A percentile compares a stretch with the other conserved stretches of the same genome.
phyloP scores from a whole-genome alignment of 2,329 filamentous ascomycete genomes.

The Cladophialophora immunda region DNA sequence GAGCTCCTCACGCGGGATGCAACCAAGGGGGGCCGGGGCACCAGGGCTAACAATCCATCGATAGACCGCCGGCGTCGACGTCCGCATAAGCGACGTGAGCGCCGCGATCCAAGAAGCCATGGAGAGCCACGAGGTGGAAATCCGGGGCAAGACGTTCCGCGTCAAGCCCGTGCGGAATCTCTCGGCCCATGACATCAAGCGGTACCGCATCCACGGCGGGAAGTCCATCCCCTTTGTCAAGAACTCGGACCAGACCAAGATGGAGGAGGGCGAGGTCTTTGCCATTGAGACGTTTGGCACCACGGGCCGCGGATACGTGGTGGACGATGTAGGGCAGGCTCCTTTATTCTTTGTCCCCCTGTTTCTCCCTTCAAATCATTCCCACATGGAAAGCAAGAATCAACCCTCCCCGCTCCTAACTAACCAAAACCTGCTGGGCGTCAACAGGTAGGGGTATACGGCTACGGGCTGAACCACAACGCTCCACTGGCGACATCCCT shows the following conservation, averaged over 20 bases:
- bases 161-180: constrained; percentile 65
- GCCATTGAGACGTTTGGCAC: constrained; percentile 68
- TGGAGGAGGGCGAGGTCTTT: constrained; percentile 68
- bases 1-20: background rate
- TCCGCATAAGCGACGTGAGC: constrained; percentile 63
- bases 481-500: constrained; percentile 47
- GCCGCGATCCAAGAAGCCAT: constrained; percentile 68
- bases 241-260: constrained; percentile 58
- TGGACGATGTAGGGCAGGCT: constrained; percentile 54
- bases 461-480: constrained; percentile 57
- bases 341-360: background rate
- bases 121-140: constrained; percentile 69
- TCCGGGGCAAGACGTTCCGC: constrained; percentile 61
- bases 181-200: constrained; percentile 64
- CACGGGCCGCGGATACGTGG: constrained; percentile 60
- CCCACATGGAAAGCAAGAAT: background rate
- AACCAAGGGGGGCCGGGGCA: constrained; percentile 14
- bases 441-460: constrained; percentile 60
- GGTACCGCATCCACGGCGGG: constrained; percentile 64
- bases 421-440: constrained; percentile 22
- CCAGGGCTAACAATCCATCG: constrained; percentile 16
- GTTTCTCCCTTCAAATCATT: background rate
- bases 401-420: background rate
- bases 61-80: constrained; percentile 64
- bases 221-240: constrained; percentile 66